phyloP scores from a whole-genome alignment of 805 yeast species.

The Babjeviella inositovora region DNA sequence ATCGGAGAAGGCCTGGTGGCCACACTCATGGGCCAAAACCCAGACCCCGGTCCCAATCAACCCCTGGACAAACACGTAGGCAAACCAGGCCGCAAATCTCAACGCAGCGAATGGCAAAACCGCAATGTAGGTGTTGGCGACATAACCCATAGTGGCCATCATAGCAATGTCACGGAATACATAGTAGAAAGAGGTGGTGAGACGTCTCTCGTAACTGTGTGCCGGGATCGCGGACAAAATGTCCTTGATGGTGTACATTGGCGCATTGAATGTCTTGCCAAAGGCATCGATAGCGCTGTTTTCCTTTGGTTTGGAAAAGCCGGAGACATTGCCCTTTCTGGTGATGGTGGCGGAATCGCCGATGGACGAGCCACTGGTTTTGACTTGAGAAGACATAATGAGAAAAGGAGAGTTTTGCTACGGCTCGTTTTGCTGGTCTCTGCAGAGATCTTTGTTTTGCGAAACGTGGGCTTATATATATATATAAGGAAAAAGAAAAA shows the following conservation, averaged over 20 bases:
- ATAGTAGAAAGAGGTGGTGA: slow-evolving; percentile 37
- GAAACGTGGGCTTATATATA: no score
- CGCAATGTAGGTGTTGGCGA: slow-evolving; percentile 40
- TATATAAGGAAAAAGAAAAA: no score
- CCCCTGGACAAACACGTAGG: slow-evolving; percentile 38
- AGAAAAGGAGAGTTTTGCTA: neutral
- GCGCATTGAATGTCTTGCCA: slow-evolving; percentile 58
- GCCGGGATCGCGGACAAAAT: slow-evolving; percentile 57
- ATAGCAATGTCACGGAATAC: slow-evolving; percentile 50
- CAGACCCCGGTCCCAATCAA: slow-evolving; percentile 65
- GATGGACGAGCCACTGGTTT: neutral
- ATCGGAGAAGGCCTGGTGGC: slow-evolving; percentile 75
- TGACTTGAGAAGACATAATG: neutral
- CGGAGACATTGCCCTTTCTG: slow-evolving; percentile 23
- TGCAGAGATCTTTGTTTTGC: no score
- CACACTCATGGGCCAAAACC: slow-evolving; percentile 87
- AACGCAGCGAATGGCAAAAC: slow-evolving; percentile 19
- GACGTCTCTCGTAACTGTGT: slow-evolving; percentile 55
- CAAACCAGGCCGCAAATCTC: slow-evolving; percentile 44
- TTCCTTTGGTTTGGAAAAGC: slow-evolving; percentile 13
- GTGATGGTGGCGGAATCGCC: slow-evolving; percentile 6
- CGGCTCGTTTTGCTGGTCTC: no score
- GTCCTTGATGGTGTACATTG: slow-evolving; percentile 65
- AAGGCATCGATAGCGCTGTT: slow-evolving; percentile 36
- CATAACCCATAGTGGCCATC: slow-evolving; percentile 29